Evolutionary conservation across 176 grass and related monocot species (phyloP).

Genomic region (Leersia perrieri): DNA sequence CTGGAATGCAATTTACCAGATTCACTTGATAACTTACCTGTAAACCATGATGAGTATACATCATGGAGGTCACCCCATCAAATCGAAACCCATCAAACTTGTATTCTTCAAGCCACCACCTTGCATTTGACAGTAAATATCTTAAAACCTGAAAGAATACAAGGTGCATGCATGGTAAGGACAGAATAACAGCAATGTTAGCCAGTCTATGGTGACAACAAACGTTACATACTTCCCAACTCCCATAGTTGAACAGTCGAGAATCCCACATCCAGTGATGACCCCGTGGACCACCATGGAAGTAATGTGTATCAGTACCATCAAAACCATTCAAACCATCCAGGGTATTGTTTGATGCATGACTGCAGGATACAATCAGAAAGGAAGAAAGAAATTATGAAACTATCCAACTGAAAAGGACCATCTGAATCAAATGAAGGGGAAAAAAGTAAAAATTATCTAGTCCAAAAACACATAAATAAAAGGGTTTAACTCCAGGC

Average conservation of each 20-base stretch:
- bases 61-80: slow-evolving; percentile 98
- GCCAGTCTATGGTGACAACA: slow-evolving; percentile 11
- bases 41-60: slow-evolving; percentile 97
- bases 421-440: slow-evolving; percentile 7
- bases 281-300: slow-evolving; percentile 79
- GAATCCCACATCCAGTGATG: slow-evolving; percentile 99
- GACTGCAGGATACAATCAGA: slow-evolving; percentile 54
- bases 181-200: slow-evolving; percentile 30
- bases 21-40: slow-evolving; percentile 53
- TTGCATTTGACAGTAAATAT: slow-evolving; percentile 87
- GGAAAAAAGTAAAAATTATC: not conserved
- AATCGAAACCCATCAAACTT: slow-evolving; percentile 98
- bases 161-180: slow-evolving; percentile 22
- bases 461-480: not conserved
- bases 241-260: slow-evolving; percentile 94
- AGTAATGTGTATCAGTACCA: slow-evolving; percentile 93
- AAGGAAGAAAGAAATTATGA: slow-evolving; percentile 3
- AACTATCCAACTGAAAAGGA: slow-evolving; percentile 26
- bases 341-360: slow-evolving; percentile 88
- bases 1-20: slow-evolving; percentile 9
- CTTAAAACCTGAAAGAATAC: slow-evolving; percentile 67
- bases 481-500: slow-evolving; percentile 3
- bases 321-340: slow-evolving; percentile 95
- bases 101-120: slow-evolving; percentile 98
- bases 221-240: slow-evolving; percentile 73